Percentiles rank a stretch among this genome's conserved stretches.
These are phyloP conservation scores for Dryas octopetala DNA, from an alignment of 306 rosid species.

Conservation along the genomic window DNA sequence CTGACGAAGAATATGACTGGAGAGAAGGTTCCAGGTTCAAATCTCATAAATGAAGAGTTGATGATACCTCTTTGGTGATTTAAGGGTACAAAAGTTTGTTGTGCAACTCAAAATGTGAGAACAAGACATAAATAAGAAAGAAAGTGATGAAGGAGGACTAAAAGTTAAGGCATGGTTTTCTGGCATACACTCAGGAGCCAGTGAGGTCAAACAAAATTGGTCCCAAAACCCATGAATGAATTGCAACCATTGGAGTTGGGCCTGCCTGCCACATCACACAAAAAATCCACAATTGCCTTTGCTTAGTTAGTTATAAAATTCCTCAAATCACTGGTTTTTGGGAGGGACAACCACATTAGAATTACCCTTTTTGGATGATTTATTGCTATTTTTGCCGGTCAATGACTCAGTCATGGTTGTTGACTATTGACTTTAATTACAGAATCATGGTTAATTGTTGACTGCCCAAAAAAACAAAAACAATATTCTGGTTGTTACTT, in stretches of 20 bases:
- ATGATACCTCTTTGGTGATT: too few species aligned
- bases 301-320: neutral
- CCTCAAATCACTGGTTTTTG: neutral
- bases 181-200: constrained; percentile 39
- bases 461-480: too few species aligned
- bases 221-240: constrained; percentile 37
- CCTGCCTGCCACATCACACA: too few species aligned
- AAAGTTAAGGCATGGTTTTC: constrained; percentile 28
- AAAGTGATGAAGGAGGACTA: neutral
- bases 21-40: too few species aligned
- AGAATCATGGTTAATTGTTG: too few species aligned
- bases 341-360: neutral
- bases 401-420: neutral
- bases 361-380: neutral
- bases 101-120: too few species aligned
- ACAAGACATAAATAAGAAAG: too few species aligned
- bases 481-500: neutral
- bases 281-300: neutral
- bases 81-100: too few species aligned
- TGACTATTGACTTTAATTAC: neutral
- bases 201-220: constrained; percentile 56
- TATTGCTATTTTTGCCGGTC: neutral
- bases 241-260: too few species aligned
- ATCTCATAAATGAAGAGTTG: too few species aligned
- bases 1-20: neutral